phyloP scores from a whole-genome alignment of 345 rosid species.

The Salix viminalis region DNA sequence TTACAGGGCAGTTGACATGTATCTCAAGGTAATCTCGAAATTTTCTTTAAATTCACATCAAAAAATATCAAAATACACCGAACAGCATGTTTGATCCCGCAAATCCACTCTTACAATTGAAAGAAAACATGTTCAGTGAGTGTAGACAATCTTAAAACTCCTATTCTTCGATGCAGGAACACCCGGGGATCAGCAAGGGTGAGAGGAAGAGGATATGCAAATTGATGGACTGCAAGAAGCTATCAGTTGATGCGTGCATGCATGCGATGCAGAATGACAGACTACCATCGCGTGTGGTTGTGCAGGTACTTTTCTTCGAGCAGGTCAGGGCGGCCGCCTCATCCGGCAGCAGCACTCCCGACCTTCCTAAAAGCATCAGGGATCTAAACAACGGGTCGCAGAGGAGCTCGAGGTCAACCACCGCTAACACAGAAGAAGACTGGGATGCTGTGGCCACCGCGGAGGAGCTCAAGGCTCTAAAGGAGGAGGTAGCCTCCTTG shows the following conservation, averaged over 20 bases:
- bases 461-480: slow-evolving; percentile 70
- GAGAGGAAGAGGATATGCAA: slow-evolving; percentile 83
- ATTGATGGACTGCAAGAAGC: slow-evolving; percentile 84
- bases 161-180: slow-evolving; percentile 47
- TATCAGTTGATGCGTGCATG: slow-evolving; percentile 76
- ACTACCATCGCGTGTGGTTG: slow-evolving; percentile 73
- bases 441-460: slow-evolving; percentile 76
- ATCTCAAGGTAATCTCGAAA: slow-evolving; percentile 52
- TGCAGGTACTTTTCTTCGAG: slow-evolving; percentile 79
- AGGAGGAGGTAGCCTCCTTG: slow-evolving; percentile 56
- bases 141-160: neutral
- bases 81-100: neutral
- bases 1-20: slow-evolving; percentile 80
- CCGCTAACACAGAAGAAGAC: slow-evolving; percentile 66
- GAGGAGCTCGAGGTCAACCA: slow-evolving; percentile 66
- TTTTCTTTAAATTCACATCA: neutral
- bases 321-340: slow-evolving; percentile 66
- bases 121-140: neutral
- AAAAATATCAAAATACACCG: neutral
- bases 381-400: slow-evolving; percentile 51
- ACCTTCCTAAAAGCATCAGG: slow-evolving; percentile 49
- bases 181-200: slow-evolving; percentile 61
- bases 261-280: slow-evolving; percentile 84
- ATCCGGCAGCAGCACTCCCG: slow-evolving; percentile 83
- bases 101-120: neutral